Conservation (phyloP, 345 rosid species). For the Boechera divaricarpa region DNA sequence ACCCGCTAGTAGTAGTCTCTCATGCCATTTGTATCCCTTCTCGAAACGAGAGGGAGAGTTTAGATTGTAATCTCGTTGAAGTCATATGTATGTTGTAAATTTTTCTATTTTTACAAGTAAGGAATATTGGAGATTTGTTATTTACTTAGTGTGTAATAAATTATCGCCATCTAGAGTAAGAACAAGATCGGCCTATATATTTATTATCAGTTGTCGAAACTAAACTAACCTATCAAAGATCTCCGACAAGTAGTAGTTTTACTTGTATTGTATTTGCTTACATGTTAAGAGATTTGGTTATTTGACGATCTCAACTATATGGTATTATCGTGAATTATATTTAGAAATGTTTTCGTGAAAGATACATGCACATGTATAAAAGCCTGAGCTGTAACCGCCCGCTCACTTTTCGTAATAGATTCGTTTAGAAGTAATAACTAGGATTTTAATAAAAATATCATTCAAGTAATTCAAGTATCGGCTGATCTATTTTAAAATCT, state of each 20-base stretch:
- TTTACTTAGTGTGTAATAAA: neutral
- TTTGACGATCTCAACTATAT: neutral
- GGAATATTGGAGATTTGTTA: conserved; percentile 17
- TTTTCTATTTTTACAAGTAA: conserved; percentile 13
- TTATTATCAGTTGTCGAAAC: neutral
- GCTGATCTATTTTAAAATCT: too few relatives aligned
- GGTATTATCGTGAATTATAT: neutral
- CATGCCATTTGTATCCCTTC: conserved; percentile 23
- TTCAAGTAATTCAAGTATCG: too few relatives aligned
- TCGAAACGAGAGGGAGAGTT: conserved; percentile 36
- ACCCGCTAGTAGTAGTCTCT: conserved; percentile 42
- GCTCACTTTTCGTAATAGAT: conserved; percentile 26
- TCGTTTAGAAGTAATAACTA: conserved; percentile 3
- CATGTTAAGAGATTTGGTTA: conserved; percentile 28
- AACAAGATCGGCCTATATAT: neutral
- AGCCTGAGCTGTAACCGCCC: conserved; percentile 33
- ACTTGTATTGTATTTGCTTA: conserved; percentile 11
- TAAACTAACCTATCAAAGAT: conserved; percentile 14
- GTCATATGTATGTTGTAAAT: conserved; percentile 33
- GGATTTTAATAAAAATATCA: too few relatives aligned
- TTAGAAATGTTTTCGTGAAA: neutral
- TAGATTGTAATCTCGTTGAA: conserved; percentile 8
- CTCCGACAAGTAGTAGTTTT: neutral
- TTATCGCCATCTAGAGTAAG: neutral
- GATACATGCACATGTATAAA: conserved; percentile 3